These are phyloP conservation scores for Tolypocladium pustulatum DNA, from an alignment of 2,329 filamentous ascomycete genomes.

Conservation along the genomic window DNA sequence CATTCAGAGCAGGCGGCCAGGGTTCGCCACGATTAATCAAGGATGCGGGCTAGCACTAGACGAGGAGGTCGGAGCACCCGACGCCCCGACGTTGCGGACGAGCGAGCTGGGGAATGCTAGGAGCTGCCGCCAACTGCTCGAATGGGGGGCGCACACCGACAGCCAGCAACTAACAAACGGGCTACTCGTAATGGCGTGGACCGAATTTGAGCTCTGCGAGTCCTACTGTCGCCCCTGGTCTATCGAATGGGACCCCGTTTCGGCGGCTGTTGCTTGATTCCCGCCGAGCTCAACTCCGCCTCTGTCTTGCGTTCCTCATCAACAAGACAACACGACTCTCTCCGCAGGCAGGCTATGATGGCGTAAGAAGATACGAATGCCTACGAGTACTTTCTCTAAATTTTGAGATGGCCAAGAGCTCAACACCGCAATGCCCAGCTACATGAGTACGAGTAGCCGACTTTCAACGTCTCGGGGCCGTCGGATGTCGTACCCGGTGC, in stretches of 20 bases:
- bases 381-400: no score
- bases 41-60: background rate
- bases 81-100: background rate
- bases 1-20: background rate
- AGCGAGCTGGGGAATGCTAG: background rate
- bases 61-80: background rate
- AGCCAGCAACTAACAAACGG: background rate
- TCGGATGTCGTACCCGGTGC: background rate
- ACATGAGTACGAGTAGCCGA: background rate
- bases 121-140: no score
- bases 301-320: background rate
- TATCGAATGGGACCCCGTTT: background rate
- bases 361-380: background rate
- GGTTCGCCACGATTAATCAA: background rate
- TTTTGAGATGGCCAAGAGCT: no score
- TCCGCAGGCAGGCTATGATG: background rate
- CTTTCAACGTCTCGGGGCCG: background rate
- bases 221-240: background rate
- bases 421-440: background rate
- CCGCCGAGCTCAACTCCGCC: background rate
- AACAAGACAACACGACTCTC: background rate
- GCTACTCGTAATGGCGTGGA: background rate
- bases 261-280: background rate
- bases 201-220: background rate
- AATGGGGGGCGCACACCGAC: background rate